phyloP scores from a whole-genome alignment of 2,329 filamentous ascomycete genomes.

The Penicillium digitatum region DNA sequence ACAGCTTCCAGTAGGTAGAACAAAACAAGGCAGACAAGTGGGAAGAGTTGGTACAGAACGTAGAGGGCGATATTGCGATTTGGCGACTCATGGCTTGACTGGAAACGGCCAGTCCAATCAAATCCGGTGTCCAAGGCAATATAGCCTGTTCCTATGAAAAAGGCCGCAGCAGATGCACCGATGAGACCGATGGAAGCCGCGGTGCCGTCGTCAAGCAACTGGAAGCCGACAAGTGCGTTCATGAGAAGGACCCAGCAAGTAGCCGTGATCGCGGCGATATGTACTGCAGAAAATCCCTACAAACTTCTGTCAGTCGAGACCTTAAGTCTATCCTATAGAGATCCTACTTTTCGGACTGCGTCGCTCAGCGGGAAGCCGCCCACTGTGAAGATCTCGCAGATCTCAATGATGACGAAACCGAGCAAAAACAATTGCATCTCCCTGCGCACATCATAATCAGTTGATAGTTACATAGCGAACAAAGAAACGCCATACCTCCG shows the following conservation, averaged over 20 bases:
- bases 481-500: constrained; percentile 60
- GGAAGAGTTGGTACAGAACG: constrained; percentile 85
- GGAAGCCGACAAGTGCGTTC: constrained; percentile 88
- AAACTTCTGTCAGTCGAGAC: constrained; percentile 8
- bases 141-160: constrained; percentile 90
- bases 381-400: constrained; percentile 95
- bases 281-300: constrained; percentile 81
- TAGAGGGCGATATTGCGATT: constrained; percentile 83
- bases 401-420: constrained; percentile 78
- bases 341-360: constrained; percentile 64
- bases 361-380: constrained; percentile 76
- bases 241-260: constrained; percentile 87
- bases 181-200: constrained; percentile 75
- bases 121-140: constrained; percentile 93
- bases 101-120: constrained; percentile 75
- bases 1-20: constrained; percentile 82
- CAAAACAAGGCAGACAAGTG: constrained; percentile 80
- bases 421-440: constrained; percentile 95
- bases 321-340: background rate
- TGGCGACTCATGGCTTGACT: constrained; percentile 52
- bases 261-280: constrained; percentile 83
- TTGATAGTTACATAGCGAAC: background rate
- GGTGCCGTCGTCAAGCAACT: constrained; percentile 90
- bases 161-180: constrained; percentile 60
- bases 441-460: constrained; percentile 48